Evolutionary conservation across 2,329 filamentous ascomycete genomes (phyloP), one percentile per base, ranked within the genome.

Genomic region (Penicillium sp.): DNA sequence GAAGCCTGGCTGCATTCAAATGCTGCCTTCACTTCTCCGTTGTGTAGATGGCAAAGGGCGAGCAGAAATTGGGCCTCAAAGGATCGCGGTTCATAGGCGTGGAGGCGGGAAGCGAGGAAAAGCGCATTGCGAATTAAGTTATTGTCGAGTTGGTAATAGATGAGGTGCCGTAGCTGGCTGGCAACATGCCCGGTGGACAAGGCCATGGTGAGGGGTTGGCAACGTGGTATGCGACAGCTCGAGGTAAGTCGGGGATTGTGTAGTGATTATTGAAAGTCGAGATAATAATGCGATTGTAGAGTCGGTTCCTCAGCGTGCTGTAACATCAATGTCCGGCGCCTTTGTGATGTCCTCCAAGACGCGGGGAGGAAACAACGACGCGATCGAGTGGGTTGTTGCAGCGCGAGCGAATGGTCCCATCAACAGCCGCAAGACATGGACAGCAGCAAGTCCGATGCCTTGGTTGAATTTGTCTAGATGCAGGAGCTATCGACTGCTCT

Each of bases 31-130:
- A 83, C 79, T 65, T 95, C 86, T 29, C 88, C 87, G 40, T 88
- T 79, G 44, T 87, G 85, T 45, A 93, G 79, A 69, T 96, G 84
- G 64, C 88, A 94, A 40, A 95, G 80, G 13, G 90, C 82, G 42
- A 95, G 75, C 12, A 98, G 80, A 66, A 95, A 90, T 40, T 82
- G 77, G 28, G 88, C 84, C 69, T 98, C 93, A 51, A 80, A 77
- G 19, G 84, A 87, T 61, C 86, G 83, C 22, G 85, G 81, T 61
- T 97, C 91, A 61, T 91, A 87, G 44, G 88, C 90, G 54, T 83
- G 79, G 19, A 96, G 80, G 57, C 93, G 83, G 64, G 91, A 88
- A 53, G 93, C 87, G 54, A 95, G 88, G 72, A 98, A 98, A 37
- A 95, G 82, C 49, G 93, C 93, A 66, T 95, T 97, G 49, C 90